Base-by-base conservation (phyloP, 225 moss, liverwort and hornwort species). In the Bryum argenteum region DNA sequence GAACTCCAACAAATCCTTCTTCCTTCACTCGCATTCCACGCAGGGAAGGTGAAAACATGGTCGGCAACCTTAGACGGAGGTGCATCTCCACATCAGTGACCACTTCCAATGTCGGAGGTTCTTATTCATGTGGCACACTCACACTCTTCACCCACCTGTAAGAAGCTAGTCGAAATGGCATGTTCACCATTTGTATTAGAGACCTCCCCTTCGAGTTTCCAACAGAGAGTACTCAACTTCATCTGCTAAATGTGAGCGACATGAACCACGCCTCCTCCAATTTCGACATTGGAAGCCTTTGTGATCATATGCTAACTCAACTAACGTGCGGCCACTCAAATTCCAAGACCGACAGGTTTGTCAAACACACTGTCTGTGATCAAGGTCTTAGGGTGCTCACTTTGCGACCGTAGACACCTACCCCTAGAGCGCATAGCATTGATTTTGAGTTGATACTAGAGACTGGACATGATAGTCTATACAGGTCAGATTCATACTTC, bases 401-500 rank as follows among this genome's bases (percentile, higher is more conserved):
- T 2, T 17, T 48, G 16, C 16, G 0, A 44, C 14, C 14, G 11
- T 44, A 44, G 2, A 12, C 17, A 17, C 33, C 33, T 48, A 48
- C 16, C 11, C 48, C 17, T 48, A 6, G 11, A 48, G 48, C 33
- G 33, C 33, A 33, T 33, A 3, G 33, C 33, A 33, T 33, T 33
- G 33, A 26, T 2, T 26, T 26, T 26, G 16, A 13, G 45, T 11
- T 14, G 47, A 56, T 70, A 59, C 70, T 61, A 70, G 26, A 11
- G 48, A 17, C 11, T 22, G 12, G 12, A 13, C 8, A 53, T 23
- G 55, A 48, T 48, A 15, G 26, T 5, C 55, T 19, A 28, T 64
- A 11, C 7, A 37, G 21, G 19, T 10, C 24, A 17, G 61, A 16
- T 50, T 23, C 79, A 68, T 79, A 79, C 79, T 63, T 69, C 69